Base-by-base conservation (phyloP, 2,329 filamentous ascomycete genomes). In the Parascedosporium putredinis region DNA sequence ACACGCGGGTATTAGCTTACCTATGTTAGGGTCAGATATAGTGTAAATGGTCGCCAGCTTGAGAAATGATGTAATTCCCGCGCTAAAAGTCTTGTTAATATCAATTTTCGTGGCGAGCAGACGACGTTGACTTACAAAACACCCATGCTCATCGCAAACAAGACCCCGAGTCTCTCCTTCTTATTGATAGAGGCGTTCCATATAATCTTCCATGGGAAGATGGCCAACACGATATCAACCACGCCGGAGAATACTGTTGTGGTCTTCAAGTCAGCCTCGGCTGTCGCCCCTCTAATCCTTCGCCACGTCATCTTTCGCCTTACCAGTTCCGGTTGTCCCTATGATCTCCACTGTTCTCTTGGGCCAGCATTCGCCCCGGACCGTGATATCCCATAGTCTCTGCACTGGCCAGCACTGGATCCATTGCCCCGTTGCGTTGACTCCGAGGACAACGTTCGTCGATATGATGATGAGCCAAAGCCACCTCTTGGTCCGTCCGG, bases 81-180 rank as follows among this genome's bases (percentile, higher is more conserved):
- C 62, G 33, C 64, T 66, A 48, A 7, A 48, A 42, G 33, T 24
- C 9, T 18, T 29, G 23, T 47, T 25, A 47, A n/a, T 31, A 27
- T 9, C 25, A n/a, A 14, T 27, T n/a, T 22, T 2, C 9, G 16
- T 9, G 20, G 34, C 43, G 18, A 31, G 20, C 27, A 9, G 22
- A 9, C 7, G 7, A 24, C 18, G 53, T 52, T 9, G 10, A 50
- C 62, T 55, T 53, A 67, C 65, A 70, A 65, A 2, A 70, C 51
- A 1, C 67, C 67, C 58, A 70, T 64, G 54, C 65, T 67, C 68
- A 71, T 69, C 4, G 67, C 67, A 2, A 66, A 54, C 7, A 63
- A 51, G 0, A 66, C 66, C 2, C 67, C 66, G 5, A 66, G 47
- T 45, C 67, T 67, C 45, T 70, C 67, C 51, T 61, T 65, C 36